These are phyloP conservation scores for Nakazawaea molendinolei DNA, from an alignment of 805 yeast genomes.

Conservation along the genomic window DNA sequence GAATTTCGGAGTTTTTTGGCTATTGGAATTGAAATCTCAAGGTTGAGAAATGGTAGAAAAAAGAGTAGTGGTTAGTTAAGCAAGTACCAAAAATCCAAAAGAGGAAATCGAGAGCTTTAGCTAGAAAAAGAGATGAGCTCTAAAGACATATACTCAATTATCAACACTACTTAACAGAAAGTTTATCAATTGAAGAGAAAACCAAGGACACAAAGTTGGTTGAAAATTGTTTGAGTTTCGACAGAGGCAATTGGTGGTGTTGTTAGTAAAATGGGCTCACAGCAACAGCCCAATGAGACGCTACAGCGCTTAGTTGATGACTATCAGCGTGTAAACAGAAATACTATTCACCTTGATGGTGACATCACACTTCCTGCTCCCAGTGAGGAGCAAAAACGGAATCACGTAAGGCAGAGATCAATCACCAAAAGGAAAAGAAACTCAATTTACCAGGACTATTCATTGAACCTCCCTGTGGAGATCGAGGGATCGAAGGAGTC, in stretches of 20 bases:
- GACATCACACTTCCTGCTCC: constrained; percentile 8
- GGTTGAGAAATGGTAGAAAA: too few relatives aligned
- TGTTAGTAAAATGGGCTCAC: too few relatives aligned
- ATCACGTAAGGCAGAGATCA: constrained; percentile 7
- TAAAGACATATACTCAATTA: too few relatives aligned
- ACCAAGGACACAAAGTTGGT: background rate
- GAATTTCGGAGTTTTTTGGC: too few relatives aligned
- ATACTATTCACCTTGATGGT: constrained; percentile 4
- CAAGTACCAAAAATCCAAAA: too few relatives aligned
- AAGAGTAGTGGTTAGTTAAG: too few relatives aligned
- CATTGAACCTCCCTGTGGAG: background rate
- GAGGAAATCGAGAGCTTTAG: too few relatives aligned
- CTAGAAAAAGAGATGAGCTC: too few relatives aligned
- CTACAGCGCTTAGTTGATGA: constrained; percentile 4
- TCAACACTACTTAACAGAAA: too few relatives aligned
- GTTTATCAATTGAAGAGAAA: background rate
- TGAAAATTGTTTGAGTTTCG: background rate
- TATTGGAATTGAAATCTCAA: too few relatives aligned
- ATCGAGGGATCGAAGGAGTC: too few relatives aligned
- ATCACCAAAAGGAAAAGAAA: constrained; percentile 8
- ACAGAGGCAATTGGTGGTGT: too few relatives aligned
- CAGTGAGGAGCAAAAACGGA: constrained; percentile 4
- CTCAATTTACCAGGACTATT: constrained; percentile 9
- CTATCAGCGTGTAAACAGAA: constrained; percentile 4
- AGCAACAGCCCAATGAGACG: constrained; percentile 9